Base-by-base conservation (phyloP, 306 rosid genomes). In the Vicia villosa region DNA sequence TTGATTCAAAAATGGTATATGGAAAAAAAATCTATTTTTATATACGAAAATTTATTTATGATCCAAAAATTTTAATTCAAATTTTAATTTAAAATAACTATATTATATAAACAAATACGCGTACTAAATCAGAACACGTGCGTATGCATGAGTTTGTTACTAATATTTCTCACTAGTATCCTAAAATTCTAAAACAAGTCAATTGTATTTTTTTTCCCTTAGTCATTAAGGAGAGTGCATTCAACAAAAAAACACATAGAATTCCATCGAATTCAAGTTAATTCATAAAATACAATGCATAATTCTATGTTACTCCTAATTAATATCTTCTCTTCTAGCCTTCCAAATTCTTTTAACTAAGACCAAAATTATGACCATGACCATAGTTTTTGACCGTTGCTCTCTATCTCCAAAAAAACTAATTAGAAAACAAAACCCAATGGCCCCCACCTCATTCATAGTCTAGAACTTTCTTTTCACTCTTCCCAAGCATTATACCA, bases 361-460 rank as follows among this genome's bases (percentile, higher is more conserved):
- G 10, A 11, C 56, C 56, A 49, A 22, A 17, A 49, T 3, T 10
- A 50, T 8, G 13, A 19, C 37, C 5, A 40, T 10, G 59, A 20
- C 59, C 8, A 10, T 11, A 10, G 10, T 13, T 80, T 63, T 62
- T 55, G 14, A 70, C 75, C 83, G 80, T 82, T 78, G 5, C 22
- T 19, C 42, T 41, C 17, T 37, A 24, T 41, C 24, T 22, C 2
- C 8, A 26, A 54, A 13, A 15, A 77, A 6, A 16, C 1, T 11
- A 4, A 50, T 38, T 41, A 73, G 2, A 42, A 66, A 42, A 24
- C 42, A 71, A 45, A 60, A 54, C 4, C 0, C 3, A 42, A 60
- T 79, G 87, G 84, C 0, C 74, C 83, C 76, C 58, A 72, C 72
- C 2, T 9, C 68, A 20, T 10, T 21, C 12, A 58, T 30, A 45